Conservation (phyloP, 2,329 filamentous ascomycete genomes). For the Paradendryphiella salina region DNA sequence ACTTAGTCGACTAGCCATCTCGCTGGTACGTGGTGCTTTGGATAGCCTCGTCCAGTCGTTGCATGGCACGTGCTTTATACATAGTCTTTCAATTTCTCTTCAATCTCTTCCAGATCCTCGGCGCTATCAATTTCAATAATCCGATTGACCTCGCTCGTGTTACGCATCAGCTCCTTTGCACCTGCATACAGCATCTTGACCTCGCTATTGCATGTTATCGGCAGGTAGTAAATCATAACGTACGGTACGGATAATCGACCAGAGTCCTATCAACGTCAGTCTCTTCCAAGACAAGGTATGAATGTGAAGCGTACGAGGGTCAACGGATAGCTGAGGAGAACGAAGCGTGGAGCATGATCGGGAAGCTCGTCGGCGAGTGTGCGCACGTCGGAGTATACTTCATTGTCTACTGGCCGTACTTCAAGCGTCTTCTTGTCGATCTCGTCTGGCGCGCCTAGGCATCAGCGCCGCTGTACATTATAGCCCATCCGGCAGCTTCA, state of each 20-base stretch:
- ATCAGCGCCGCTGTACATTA: conserved; percentile 31
- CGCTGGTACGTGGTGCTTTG: neutral
- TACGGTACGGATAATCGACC: conserved; percentile 89
- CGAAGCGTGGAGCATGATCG: conserved; percentile 85
- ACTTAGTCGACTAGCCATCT: neutral
- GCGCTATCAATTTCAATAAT: conserved; percentile 81
- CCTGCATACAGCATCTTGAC: conserved; percentile 92
- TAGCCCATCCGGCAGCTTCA: neutral
- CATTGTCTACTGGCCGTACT: conserved; percentile 80
- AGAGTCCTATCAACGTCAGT: conserved; percentile 61
- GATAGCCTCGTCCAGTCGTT: neutral
- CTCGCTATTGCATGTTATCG: conserved; percentile 84
- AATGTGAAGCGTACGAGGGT: conserved; percentile 66
- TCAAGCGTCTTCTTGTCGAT: conserved; percentile 91
- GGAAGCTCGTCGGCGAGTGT: conserved; percentile 87
- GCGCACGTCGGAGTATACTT: conserved; percentile 79
- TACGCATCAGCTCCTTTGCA: conserved; percentile 93
- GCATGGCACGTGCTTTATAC: neutral
- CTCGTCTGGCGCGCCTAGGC: conserved; percentile 62
- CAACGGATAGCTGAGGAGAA: conserved; percentile 87
- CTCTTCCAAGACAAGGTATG: conserved; percentile 5
- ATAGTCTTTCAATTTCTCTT: conserved; percentile 61
- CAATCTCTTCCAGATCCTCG: conserved; percentile 83
- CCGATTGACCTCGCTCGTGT: conserved; percentile 83
- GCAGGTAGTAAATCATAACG: conserved; percentile 92